phyloP scores from a whole-genome alignment of 805 yeast species.

The Sungouiella thailandica region DNA sequence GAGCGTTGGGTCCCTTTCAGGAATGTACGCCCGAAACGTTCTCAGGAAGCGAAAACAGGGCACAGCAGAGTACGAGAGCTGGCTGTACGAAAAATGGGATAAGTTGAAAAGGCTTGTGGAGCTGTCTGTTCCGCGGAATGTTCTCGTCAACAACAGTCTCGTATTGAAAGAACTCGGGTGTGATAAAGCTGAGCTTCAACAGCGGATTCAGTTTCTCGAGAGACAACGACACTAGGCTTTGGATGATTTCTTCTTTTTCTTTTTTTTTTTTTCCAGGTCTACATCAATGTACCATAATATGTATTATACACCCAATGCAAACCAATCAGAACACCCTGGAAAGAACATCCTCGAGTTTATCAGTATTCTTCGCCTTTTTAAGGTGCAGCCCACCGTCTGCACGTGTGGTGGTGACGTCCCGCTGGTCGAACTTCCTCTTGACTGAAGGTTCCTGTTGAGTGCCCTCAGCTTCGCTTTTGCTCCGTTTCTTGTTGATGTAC shows the following conservation, averaged over 20 bases:
- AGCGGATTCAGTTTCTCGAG: slow-evolving; percentile 18
- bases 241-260: background rate
- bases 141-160: slow-evolving; percentile 24
- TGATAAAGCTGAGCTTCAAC: slow-evolving; percentile 25
- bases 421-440: slow-evolving; percentile 60
- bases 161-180: slow-evolving; percentile 26
- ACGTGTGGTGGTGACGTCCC: slow-evolving; percentile 60
- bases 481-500: slow-evolving; percentile 56
- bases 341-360: slow-evolving; percentile 44
- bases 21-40: slow-evolving; percentile 17
- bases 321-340: slow-evolving; percentile 44
- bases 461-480: slow-evolving; percentile 11
- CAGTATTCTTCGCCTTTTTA: slow-evolving; percentile 37
- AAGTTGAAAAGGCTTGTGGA: slow-evolving; percentile 25
- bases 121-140: slow-evolving; percentile 23
- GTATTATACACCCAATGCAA: background rate
- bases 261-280: too few relatives aligned
- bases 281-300: background rate
- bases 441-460: background rate
- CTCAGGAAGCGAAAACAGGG: slow-evolving; percentile 5
- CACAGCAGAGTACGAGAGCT: slow-evolving; percentile 6
- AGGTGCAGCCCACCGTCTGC: slow-evolving; percentile 52
- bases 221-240: background rate
- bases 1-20: too few relatives aligned
- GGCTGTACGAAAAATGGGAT: slow-evolving; percentile 31